A percentile compares a stretch with the other conserved stretches of the same genome.
Evolutionary conservation across 352 stramenopile genomes (phyloP).

Genomic region (Pythium rhizo-oryzae): DNA sequence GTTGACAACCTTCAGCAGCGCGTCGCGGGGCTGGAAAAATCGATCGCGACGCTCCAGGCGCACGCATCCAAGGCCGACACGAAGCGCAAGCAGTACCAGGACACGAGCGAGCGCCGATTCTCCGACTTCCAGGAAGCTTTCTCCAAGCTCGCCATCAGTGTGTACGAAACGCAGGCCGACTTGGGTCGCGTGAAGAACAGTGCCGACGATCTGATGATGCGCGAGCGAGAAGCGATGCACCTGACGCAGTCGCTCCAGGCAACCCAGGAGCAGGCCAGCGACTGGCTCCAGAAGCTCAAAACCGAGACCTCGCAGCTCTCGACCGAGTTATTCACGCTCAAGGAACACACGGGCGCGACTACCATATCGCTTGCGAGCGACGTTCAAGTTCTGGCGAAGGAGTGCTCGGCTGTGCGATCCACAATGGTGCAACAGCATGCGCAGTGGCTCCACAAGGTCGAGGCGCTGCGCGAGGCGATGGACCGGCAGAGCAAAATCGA

Average conservation of each 20-base stretch:
- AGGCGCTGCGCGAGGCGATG: slow-evolving; percentile 43
- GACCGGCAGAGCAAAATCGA: slow-evolving; percentile 55
- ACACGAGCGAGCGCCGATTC: slow-evolving; percentile 43
- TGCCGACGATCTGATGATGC: slow-evolving; percentile 45
- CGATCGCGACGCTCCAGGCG: slow-evolving; percentile 35
- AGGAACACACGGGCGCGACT: slow-evolving; percentile 35
- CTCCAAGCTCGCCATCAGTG: slow-evolving; percentile 46
- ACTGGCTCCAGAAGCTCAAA: slow-evolving; percentile 44
- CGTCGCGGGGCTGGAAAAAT: slow-evolving; percentile 39
- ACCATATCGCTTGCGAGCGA: slow-evolving; percentile 44
- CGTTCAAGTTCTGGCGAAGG: slow-evolving; percentile 49
- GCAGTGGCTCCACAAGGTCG: slow-evolving; percentile 46
- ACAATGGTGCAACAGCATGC: slow-evolving; percentile 42
- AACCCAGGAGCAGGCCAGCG: slow-evolving; percentile 49
- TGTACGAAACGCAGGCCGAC: slow-evolving; percentile 57
- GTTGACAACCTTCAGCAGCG: slow-evolving; percentile 33
- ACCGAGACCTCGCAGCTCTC: slow-evolving; percentile 44
- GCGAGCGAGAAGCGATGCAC: slow-evolving; percentile 47
- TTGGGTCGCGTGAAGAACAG: slow-evolving; percentile 43
- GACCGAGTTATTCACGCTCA: slow-evolving; percentile 41
- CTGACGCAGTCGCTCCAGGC: slow-evolving; percentile 44
- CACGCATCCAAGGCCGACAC: slow-evolving; percentile 41
- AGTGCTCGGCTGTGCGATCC: slow-evolving; percentile 37
- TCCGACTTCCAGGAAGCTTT: slow-evolving; percentile 48
- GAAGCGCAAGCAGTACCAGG: slow-evolving; percentile 44